Percentiles rank a stretch among this genome's conserved stretches.
These are phyloP conservation scores for Brassica cretica DNA, from an alignment of 345 rosid species.

Conservation along the genomic window DNA sequence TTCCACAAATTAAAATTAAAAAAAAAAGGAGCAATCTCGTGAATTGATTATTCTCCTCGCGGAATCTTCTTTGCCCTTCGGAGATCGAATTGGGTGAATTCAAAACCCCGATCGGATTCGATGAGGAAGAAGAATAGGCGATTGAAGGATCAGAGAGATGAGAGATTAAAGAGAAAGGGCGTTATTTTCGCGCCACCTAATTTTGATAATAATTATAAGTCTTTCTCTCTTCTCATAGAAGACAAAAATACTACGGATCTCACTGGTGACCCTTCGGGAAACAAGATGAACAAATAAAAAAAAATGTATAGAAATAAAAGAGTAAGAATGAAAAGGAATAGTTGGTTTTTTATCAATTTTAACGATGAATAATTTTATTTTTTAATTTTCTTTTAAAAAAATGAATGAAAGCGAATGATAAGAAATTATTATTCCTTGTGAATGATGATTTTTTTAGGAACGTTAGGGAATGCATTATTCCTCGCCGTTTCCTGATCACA, in stretches of 20 bases:
- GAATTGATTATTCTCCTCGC: neutral
- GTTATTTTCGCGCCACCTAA: slow-evolving; percentile 84
- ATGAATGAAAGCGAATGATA: no score
- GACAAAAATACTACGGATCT: neutral
- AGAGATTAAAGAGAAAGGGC: slow-evolving; percentile 35
- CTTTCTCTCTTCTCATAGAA: slow-evolving; percentile 2
- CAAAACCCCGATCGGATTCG: neutral
- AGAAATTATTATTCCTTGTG: no score
- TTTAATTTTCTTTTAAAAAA: no score
- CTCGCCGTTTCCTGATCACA: no score
- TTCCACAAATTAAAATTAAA: neutral
- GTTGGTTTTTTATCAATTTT: no score
- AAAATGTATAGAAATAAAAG: no score
- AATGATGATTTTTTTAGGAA: neutral
- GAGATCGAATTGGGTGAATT: neutral
- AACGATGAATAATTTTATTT: no score
- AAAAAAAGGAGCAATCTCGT: neutral
- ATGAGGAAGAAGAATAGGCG: slow-evolving; percentile 18
- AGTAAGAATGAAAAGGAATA: no score
- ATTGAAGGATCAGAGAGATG: slow-evolving; percentile 25
- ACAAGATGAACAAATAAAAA: no score
- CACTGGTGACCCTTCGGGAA: no score
- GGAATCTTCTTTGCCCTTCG: neutral
- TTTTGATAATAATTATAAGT: slow-evolving; percentile 34
- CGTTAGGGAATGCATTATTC: no score